Percentiles rank a stretch among this genome's conserved stretches.
These are phyloP conservation scores for Aspergillus sp. DNA, from an alignment of 2,329 filamentous ascomycete species.

Conservation along the genomic window DNA sequence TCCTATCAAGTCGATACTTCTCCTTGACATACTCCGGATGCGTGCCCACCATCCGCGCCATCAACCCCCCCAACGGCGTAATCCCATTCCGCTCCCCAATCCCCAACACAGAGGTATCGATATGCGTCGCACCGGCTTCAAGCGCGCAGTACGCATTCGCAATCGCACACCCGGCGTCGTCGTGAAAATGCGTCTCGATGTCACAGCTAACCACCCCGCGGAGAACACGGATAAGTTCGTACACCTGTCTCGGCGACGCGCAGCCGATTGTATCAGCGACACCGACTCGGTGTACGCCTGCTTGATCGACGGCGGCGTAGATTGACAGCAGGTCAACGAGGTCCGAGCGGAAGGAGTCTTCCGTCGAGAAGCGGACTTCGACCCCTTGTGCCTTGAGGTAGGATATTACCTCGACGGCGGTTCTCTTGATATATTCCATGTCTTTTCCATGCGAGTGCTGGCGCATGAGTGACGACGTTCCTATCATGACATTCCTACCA, in stretches of 20 bases:
- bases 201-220: slow-evolving; percentile 74
- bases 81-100: slow-evolving; percentile 82
- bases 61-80: slow-evolving; percentile 57
- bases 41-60: slow-evolving; percentile 78
- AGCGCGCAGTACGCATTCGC: slow-evolving; percentile 85
- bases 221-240: slow-evolving; percentile 81
- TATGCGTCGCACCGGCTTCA: slow-evolving; percentile 72
- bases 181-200: slow-evolving; percentile 87
- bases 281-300: slow-evolving; percentile 81
- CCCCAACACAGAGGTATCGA: slow-evolving; percentile 81
- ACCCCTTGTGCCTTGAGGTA: slow-evolving; percentile 81
- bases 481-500: slow-evolving; percentile 71
- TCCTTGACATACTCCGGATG: slow-evolving; percentile 78
- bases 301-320: slow-evolving; percentile 83
- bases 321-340: slow-evolving; percentile 80
- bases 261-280: slow-evolving; percentile 91
- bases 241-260: slow-evolving; percentile 81
- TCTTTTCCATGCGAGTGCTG: slow-evolving; percentile 88
- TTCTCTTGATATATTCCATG: slow-evolving; percentile 82
- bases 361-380: slow-evolving; percentile 77
- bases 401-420: slow-evolving; percentile 81
- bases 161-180: slow-evolving; percentile 87
- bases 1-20: slow-evolving; percentile 87
- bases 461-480: slow-evolving; percentile 78
- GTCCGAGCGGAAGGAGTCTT: slow-evolving; percentile 85